Conservation (phyloP, 1,284 basidiomycete species). For the Phlebopus sp. region DNA sequence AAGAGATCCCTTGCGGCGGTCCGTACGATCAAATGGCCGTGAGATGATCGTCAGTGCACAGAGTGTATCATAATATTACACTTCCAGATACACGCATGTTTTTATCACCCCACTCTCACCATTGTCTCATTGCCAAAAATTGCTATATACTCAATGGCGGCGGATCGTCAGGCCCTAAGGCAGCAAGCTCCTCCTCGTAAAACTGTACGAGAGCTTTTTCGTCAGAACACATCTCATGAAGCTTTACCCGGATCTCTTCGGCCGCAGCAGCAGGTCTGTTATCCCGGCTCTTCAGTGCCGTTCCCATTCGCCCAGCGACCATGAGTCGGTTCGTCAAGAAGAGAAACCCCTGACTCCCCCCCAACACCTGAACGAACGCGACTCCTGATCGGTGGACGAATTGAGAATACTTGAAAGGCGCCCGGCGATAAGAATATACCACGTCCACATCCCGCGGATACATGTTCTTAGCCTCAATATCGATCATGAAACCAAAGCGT, state of each 20-base stretch:
- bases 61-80: slow-evolving; percentile 52
- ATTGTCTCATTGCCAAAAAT: slow-evolving; percentile 1
- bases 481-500: slow-evolving; percentile 80
- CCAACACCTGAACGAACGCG: slow-evolving; percentile 85
- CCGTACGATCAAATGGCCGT: slow-evolving; percentile 67
- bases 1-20: slow-evolving; percentile 59
- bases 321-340: slow-evolving; percentile 87
- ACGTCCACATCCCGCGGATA: slow-evolving; percentile 82
- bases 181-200: slow-evolving; percentile 71
- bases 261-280: slow-evolving; percentile 48
- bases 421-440: slow-evolving; percentile 84
- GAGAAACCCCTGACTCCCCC: slow-evolving; percentile 73
- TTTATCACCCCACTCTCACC: slow-evolving; percentile 9
- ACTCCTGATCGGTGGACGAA: slow-evolving; percentile 87
- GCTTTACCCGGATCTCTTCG: slow-evolving; percentile 56
- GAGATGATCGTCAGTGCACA: slow-evolving; percentile 71
- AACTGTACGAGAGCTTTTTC: slow-evolving; percentile 53
- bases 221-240: slow-evolving; percentile 71
- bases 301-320: slow-evolving; percentile 60
- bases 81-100: slow-evolving; percentile 8
- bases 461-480: slow-evolving; percentile 76
- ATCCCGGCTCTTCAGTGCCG: slow-evolving; percentile 50
- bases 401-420: slow-evolving; percentile 78
- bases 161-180: slow-evolving; percentile 56
- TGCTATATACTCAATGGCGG: slow-evolving; percentile 49